Evolutionary conservation across 768 basidiomycete species (phyloP).

Genomic region (Pulveroboletus ravenelii): DNA sequence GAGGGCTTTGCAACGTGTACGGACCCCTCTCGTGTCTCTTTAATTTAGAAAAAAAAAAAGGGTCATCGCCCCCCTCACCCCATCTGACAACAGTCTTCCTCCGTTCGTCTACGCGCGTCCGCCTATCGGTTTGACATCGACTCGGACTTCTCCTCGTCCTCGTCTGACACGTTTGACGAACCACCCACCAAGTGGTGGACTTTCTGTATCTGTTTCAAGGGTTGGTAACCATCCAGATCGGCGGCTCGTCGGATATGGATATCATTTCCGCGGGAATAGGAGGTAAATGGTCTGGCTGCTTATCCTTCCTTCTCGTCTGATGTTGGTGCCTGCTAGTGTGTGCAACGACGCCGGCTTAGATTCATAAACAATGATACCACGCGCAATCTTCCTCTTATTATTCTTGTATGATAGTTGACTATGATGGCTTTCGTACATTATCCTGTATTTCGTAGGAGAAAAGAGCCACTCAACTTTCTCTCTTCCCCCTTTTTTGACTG

Average conservation of each 20-base stretch:
- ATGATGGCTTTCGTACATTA: background rate
- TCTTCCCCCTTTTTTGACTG: no score
- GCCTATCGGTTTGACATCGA: constrained; percentile 22
- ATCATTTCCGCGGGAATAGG: constrained; percentile 12
- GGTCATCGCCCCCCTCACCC: background rate
- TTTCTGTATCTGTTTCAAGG: constrained; percentile 21
- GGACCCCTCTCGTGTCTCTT: background rate
- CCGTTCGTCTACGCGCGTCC: constrained; percentile 3
- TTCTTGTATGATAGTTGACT: no score
- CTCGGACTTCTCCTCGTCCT: constrained; percentile 23
- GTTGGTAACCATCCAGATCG: constrained; percentile 15
- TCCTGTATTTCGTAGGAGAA: constrained; percentile 2
- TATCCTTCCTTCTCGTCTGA: background rate
- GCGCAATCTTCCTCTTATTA: no score
- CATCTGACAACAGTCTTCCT: constrained; percentile 1
- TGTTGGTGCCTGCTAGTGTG: no score
- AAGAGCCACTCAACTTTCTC: background rate
- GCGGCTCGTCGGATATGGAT: constrained; percentile 1
- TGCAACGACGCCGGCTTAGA: no score
- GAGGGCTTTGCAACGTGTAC: constrained; percentile 9
- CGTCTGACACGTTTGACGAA: constrained; percentile 24
- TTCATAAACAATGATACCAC: no score
- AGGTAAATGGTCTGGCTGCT: background rate
- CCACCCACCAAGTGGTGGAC: constrained; percentile 19
- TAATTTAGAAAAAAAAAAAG: no score